A percentile compares a stretch with the other conserved stretches of the same genome.
These are phyloP conservation scores for Linum lewisii DNA, from an alignment of 345 rosid genomes.

Conservation along the genomic window DNA sequence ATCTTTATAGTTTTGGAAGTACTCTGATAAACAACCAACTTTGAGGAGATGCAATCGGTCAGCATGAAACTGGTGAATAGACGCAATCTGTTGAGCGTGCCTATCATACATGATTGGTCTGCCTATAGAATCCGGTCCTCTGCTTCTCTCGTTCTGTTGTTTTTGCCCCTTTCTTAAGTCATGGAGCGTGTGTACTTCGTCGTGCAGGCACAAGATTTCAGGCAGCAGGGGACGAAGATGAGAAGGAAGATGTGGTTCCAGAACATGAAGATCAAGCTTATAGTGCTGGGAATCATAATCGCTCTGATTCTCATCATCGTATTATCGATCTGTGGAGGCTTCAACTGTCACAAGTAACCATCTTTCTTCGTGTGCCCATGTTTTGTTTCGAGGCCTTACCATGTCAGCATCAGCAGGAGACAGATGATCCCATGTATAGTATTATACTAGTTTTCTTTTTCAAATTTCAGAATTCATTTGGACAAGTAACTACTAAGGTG, in stretches of 20 bases:
- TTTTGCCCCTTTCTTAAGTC: background rate
- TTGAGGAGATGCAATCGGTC: no score
- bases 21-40: background rate
- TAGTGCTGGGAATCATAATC: conserved; percentile 43
- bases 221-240: conserved; percentile 56
- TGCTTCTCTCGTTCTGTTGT: background rate
- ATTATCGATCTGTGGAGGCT: conserved; percentile 32
- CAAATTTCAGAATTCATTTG: background rate
- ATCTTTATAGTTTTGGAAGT: background rate
- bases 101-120: no score
- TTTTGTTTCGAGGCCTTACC: background rate
- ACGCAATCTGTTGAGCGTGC: no score
- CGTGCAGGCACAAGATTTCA: conserved; percentile 72
- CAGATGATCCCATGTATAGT: background rate
- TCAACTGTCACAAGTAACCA: conserved; percentile 19
- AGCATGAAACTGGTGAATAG: no score
- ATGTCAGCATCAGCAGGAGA: background rate
- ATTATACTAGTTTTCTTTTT: background rate
- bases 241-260: conserved; percentile 70
- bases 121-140: no score
- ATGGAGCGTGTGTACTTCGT: no score
- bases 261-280: conserved; percentile 67
- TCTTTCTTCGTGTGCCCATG: background rate
- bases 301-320: conserved; percentile 54
- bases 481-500: no score